Evolutionary conservation across 345 rosid species (phyloP), one percentile per base, ranked within the genome.

Genomic region (Salix koriyanagi): DNA sequence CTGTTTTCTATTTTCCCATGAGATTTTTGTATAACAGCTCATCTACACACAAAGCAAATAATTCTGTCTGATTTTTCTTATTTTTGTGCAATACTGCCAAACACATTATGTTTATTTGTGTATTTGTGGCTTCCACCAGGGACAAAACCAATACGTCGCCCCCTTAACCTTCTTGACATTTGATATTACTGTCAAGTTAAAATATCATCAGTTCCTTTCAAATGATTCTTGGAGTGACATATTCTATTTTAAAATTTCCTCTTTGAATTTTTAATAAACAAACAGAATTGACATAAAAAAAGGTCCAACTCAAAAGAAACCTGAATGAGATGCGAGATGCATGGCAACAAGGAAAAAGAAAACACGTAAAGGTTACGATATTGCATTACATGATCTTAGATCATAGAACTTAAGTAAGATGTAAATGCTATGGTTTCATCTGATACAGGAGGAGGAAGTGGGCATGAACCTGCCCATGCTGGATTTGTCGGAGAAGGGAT

Each of bases 401-500:
- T 70, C 1, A 48, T 16, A 44, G 37, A 70, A 15, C 23, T 18
- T 70, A 28, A 16, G 25, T 48, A 48, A 26, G 4, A 46, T 48
- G 64, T 58, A 26, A 58, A 58, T 58, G 64, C 28, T 58, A 42
- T 46, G 58, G 71, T 44, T 46, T 60, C 32, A 69, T 54, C 30
- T 74, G 11, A 70, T 79, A 66, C 74, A 96, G 99, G 99, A 67
- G 98, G 99, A 65, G 99, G 99, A 75, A 96, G 99, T 72, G 99
- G 99, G 48, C 99, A 96, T 86, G 99, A 96, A 75, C 98, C 99
- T 77, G 97, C 99, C 52, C 94, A 91, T 61, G 90, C 99, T 88
- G 99, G 99, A 66, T 96, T 86, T 86, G 99, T 96, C 41, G 99
- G 99, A 82, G 98, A 96, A 86, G 99, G 99, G 80, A 96, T 96